Evolutionary conservation across 2,329 filamentous ascomycete species (phyloP).

Genomic region (Sporothrix brasiliensis): DNA sequence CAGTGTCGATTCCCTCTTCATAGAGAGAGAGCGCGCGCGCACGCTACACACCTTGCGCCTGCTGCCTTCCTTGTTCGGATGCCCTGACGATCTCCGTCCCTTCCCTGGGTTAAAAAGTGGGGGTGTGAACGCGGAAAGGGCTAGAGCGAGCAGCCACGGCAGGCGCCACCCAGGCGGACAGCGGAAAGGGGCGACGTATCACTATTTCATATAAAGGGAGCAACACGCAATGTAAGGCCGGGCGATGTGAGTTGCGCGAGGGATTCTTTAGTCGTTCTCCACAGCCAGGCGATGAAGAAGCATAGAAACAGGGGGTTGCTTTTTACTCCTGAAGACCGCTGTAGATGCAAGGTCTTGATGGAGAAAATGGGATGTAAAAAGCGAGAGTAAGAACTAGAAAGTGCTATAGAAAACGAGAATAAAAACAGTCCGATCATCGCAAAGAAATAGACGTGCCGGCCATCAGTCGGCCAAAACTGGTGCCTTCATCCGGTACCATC

Average conservation of each 20-base stretch:
- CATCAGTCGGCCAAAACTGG: too few species aligned
- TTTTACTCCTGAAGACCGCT: background rate
- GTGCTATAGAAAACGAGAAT: background rate
- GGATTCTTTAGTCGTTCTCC: background rate
- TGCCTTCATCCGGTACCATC: too few species aligned
- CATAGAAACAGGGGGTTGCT: background rate
- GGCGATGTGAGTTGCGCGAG: constrained; percentile 15
- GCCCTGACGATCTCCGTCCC: constrained; percentile 28
- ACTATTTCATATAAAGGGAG: constrained; percentile 8
- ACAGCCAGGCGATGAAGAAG: constrained; percentile 12
- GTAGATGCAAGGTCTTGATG: constrained; percentile 9
- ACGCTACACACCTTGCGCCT: background rate
- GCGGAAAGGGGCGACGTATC: background rate
- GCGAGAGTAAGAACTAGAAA: background rate
- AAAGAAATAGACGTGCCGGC: too few species aligned
- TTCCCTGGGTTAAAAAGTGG: constrained; percentile 24
- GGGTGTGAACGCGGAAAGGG: background rate
- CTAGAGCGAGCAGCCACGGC: background rate
- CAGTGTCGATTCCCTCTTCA: background rate
- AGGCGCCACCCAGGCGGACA: background rate
- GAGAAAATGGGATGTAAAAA: background rate
- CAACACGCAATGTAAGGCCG: constrained; percentile 19
- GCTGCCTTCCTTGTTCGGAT: background rate
- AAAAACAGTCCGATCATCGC: background rate
- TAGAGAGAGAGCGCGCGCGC: background rate